Evolutionary conservation across 257 asterid genomes (phyloP).

Genomic region (Solanum virginianum): DNA sequence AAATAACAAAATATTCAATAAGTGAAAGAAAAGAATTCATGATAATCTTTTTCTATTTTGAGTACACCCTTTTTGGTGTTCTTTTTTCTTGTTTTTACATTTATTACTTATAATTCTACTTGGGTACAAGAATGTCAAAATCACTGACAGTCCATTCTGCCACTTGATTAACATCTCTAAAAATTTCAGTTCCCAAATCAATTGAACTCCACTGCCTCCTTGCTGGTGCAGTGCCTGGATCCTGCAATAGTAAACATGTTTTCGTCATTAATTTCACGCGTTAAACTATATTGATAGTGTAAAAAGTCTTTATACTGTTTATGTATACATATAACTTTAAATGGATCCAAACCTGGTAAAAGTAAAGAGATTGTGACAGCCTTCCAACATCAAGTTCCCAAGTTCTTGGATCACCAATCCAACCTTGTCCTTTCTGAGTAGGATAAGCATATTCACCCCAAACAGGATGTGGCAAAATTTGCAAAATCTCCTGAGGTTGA

Average conservation of each 20-base stretch:
- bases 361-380: conserved; percentile 41
- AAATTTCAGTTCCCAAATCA: conserved; percentile 67
- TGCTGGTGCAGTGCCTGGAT: conserved; percentile 59
- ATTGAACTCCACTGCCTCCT: conserved; percentile 56
- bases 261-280: neutral
- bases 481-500: conserved; percentile 80
- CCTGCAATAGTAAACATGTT: conserved; percentile 24
- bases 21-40: neutral
- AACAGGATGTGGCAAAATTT: conserved; percentile 70
- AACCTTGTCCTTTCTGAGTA: conserved; percentile 52
- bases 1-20: neutral
- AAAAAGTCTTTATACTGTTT: neutral
- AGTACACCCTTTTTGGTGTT: neutral
- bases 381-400: conserved; percentile 75
- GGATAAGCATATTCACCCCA: conserved; percentile 84
- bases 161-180: conserved; percentile 43
- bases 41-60: neutral
- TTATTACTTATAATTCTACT: neutral
- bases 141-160: conserved; percentile 87
- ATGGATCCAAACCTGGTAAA: conserved; percentile 30
- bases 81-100: neutral
- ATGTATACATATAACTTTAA: neutral
- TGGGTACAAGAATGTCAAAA: conserved; percentile 51
- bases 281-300: neutral
- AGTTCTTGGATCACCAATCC: conserved; percentile 62